Evolutionary conservation across 179 eudicot species (phyloP).

Genomic region (Beta corolliflora): DNA sequence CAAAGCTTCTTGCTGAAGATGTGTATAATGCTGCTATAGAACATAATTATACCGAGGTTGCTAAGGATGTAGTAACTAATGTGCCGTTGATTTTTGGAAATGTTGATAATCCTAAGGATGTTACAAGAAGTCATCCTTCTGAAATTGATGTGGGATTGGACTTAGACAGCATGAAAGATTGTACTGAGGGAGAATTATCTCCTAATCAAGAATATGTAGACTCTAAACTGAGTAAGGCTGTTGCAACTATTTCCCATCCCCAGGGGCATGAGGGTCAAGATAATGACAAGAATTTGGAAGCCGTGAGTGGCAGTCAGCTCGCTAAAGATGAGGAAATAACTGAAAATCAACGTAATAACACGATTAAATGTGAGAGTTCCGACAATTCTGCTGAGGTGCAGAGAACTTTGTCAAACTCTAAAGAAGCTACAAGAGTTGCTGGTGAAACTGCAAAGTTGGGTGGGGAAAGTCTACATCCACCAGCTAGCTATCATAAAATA

Average conservation of each 20-base stretch:
- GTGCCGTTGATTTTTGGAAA: slow-evolving; percentile 28
- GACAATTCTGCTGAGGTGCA: slow-evolving; percentile 39
- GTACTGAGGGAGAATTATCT: slow-evolving; percentile 29
- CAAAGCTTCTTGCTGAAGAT: slow-evolving; percentile 38
- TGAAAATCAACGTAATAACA: slow-evolving; percentile 26
- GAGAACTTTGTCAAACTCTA: slow-evolving; percentile 37
- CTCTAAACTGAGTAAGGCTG: slow-evolving; percentile 28
- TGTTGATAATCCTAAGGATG: slow-evolving; percentile 31
- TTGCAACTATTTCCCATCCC: slow-evolving; percentile 24
- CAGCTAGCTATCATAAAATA: slow-evolving; percentile 47
- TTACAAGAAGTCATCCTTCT: slow-evolving; percentile 33
- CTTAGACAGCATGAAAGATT: slow-evolving; percentile 29
- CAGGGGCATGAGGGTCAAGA: slow-evolving; percentile 38
- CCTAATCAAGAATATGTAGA: slow-evolving; percentile 31
- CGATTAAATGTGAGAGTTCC: slow-evolving; percentile 29
- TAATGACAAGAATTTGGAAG: slow-evolving; percentile 36
- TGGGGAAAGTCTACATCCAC: slow-evolving; percentile 40
- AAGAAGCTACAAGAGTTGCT: slow-evolving; percentile 37
- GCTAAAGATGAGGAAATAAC: slow-evolving; percentile 37
- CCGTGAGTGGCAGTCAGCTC: slow-evolving; percentile 27
- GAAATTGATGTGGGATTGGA: slow-evolving; percentile 35
- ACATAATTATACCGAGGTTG: slow-evolving; percentile 26
- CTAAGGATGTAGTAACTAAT: slow-evolving; percentile 20
- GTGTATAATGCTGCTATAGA: slow-evolving; percentile 29
- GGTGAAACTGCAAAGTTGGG: slow-evolving; percentile 43